Base-by-base conservation (phyloP, 257 asterid species). In the Nicotiana tomentosiformis region DNA sequence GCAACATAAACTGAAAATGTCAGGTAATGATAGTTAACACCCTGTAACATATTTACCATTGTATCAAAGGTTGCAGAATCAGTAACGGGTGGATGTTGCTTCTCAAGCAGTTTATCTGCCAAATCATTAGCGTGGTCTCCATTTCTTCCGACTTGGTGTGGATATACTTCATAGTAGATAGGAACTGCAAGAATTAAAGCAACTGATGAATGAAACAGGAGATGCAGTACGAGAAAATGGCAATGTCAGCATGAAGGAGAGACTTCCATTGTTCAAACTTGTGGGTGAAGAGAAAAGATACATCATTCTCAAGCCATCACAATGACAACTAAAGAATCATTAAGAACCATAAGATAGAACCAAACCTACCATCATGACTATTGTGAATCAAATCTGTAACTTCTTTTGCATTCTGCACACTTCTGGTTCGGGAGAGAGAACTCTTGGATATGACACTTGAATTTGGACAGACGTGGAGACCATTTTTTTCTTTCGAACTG, bases 361-460 rank as follows among this genome's bases (percentile, higher is more conserved):
- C 2, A 51, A 72, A 83, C 97, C 86, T 84, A 92, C 98, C 94
- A 84, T 86, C 94, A 74, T 88, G 91, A 79, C 86, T 77, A 84
- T 58, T 86, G 74, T 81, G 92, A 81, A 84, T 76, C 83, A 77
- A 55, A 57, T 57, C 90, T 60, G 65, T 58, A 82, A 86, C 89
- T 83, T 89, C 80, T 0, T 76, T 93, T 0, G 85, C 86, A 83
- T 85, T 85, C 64, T 91, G 92, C 88, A 86, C 82, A 83, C 84
- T 83, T 83, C 83, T 89, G 76, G 87, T 87, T 83, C n/a, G 87
- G 80, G 95, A 93, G 86, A 88, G 95, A 89, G 97, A 86, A 81
- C 77, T 84, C 90, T 95, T 94, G 87, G 92, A 87, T 85, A 95
- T 94, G 88, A 89, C 80, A 80, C 86, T 85, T 60, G 99, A 95